Percentiles rank a stretch among this genome's conserved stretches.
phyloP scores from a whole-genome alignment of 176 grass and related monocot genomes.

The Rhynchospora tenuis region DNA sequence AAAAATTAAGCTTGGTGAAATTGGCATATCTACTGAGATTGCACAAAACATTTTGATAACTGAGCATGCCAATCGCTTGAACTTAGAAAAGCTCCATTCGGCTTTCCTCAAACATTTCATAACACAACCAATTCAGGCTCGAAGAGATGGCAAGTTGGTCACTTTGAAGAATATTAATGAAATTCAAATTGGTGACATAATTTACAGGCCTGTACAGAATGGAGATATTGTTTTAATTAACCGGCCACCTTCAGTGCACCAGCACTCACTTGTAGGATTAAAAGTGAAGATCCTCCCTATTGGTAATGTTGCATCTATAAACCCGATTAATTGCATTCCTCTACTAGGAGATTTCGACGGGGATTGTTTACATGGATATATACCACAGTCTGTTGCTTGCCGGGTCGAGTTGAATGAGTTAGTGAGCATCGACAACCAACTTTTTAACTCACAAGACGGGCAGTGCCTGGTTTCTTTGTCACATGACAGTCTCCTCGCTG shows the following conservation, averaged over 20 bases:
- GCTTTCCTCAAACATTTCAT: constrained; percentile 56
- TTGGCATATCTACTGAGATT: constrained; percentile 61
- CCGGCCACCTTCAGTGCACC: constrained; percentile 86
- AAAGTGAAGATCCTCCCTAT: constrained; percentile 54
- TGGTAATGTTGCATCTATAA: constrained; percentile 59
- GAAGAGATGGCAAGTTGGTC: constrained; percentile 42
- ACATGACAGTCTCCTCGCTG: constrained; percentile 72
- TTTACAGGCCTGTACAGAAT: constrained; percentile 67
- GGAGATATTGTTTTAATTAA: constrained; percentile 88
- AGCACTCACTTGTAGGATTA: constrained; percentile 82
- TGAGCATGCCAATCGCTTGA: constrained; percentile 59
- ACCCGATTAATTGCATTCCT: constrained; percentile 75
- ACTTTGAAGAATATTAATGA: constrained; percentile 48
- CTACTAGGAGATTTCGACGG: constrained; percentile 92
- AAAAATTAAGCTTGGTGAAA: constrained; percentile 69
- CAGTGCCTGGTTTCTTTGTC: constrained; percentile 69
- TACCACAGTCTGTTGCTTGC: constrained; percentile 66
- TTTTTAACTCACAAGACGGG: constrained; percentile 82
- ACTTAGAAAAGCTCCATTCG: constrained; percentile 48
- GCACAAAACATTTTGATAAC: constrained; percentile 52
- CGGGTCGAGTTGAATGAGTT: constrained; percentile 69
- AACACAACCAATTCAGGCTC: constrained; percentile 32
- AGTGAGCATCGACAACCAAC: constrained; percentile 50
- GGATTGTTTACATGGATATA: constrained; percentile 89
- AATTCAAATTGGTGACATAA: constrained; percentile 70